Percentiles rank a stretch among this genome's conserved stretches.
Evolutionary conservation across 2,329 filamentous ascomycete genomes (phyloP).

Genomic region (Tolypocladium nubicola): DNA sequence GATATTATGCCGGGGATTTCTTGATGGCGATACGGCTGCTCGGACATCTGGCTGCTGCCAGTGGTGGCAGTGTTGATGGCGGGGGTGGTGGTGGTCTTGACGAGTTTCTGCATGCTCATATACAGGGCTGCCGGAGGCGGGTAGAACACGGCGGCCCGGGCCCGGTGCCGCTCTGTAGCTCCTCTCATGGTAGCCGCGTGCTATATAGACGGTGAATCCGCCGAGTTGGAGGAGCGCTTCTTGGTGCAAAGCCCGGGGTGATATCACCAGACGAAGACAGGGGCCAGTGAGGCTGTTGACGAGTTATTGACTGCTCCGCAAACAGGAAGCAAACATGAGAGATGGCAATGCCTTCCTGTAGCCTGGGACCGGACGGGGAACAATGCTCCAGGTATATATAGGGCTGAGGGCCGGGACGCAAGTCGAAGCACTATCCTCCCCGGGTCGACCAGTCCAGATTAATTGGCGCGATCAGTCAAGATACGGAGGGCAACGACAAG

Average conservation of each 20-base stretch:
- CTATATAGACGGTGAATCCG: neutral
- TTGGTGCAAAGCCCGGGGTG: neutral
- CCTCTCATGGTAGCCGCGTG: slow-evolving; percentile 1
- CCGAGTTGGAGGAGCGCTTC: neutral
- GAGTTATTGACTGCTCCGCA: neutral
- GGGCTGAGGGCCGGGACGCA: neutral
- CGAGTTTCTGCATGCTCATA: neutral
- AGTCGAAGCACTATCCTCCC: neutral
- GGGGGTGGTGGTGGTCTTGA: neutral
- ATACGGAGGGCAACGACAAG: neutral
- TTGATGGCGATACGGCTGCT: neutral
- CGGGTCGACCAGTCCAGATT: neutral
- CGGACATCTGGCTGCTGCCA: neutral
- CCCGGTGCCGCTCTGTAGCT: neutral
- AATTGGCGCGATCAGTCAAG: neutral
- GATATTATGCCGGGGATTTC: slow-evolving; percentile 4
- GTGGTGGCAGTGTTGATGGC: neutral
- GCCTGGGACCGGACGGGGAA: neutral
- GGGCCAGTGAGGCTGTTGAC: neutral
- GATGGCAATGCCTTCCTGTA: neutral
- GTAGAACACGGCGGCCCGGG: neutral
- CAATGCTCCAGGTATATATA: neutral
- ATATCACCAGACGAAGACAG: neutral
- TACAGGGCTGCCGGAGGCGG: neutral
- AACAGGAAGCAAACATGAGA: neutral